Conservation (phyloP, 1,139 yeast species). For the Pneumocystis canis region DNA sequence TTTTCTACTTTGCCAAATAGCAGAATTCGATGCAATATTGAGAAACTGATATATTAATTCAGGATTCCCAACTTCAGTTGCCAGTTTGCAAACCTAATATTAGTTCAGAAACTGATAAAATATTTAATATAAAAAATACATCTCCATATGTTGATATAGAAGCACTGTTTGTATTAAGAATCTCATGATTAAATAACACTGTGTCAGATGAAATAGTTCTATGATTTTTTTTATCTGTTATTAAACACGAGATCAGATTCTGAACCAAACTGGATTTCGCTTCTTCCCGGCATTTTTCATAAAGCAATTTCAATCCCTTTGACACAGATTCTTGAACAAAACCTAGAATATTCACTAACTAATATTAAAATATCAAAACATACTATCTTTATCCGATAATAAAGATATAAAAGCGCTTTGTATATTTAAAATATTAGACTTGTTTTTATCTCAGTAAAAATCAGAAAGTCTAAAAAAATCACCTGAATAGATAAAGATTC, state of each 20-base stretch:
- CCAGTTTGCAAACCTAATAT: slow-evolving; percentile 32
- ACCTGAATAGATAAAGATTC: slow-evolving; percentile 21
- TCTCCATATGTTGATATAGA: slow-evolving; percentile 74
- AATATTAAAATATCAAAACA: not conserved
- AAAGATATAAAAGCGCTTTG: slow-evolving; percentile 46
- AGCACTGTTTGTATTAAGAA: slow-evolving; percentile 17
- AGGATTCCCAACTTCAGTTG: slow-evolving; percentile 92
- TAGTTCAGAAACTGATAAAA: not conserved
- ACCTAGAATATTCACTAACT: slow-evolving; percentile 20
- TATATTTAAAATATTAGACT: slow-evolving; percentile 37
- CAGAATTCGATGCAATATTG: slow-evolving; percentile 78
- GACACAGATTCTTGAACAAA: slow-evolving; percentile 83
- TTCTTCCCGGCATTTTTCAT: slow-evolving; percentile 58
- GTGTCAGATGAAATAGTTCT: slow-evolving; percentile 63
- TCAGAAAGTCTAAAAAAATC: not conserved
- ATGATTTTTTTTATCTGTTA: slow-evolving; percentile 50
- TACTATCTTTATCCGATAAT: slow-evolving; percentile 15
- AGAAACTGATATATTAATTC: slow-evolving; percentile 84
- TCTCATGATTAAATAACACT: slow-evolving; percentile 70
- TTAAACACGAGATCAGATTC: slow-evolving; percentile 51
- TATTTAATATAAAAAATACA: slow-evolving; percentile 6
- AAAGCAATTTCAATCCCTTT: slow-evolving; percentile 67
- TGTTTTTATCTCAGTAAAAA: slow-evolving; percentile 21
- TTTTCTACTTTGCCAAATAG: slow-evolving; percentile 82
- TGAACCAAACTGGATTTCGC: slow-evolving; percentile 61